These are phyloP conservation scores for Boletus vinaceobasis DNA, from an alignment of 768 basidiomycete genomes.

Conservation along the genomic window DNA sequence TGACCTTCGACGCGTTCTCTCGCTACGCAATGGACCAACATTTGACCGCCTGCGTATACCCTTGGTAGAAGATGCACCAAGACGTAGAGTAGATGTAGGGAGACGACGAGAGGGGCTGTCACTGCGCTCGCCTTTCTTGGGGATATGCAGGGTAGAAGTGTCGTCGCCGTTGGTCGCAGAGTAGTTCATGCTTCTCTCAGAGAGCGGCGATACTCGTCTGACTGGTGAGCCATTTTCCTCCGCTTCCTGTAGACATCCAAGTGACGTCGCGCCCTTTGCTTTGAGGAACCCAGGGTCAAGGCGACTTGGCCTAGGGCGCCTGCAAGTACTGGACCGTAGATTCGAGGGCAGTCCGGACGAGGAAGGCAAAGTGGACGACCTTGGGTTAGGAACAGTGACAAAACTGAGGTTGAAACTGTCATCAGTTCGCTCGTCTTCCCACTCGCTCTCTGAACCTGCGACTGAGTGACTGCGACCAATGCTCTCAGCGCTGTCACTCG, in stretches of 20 bases:
- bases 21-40: constrained; percentile 70
- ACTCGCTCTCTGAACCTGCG: constrained; percentile 77
- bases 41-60: constrained; percentile 61
- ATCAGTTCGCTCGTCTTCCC: constrained; percentile 88
- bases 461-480: constrained; percentile 39
- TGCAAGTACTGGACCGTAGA: constrained; percentile 22
- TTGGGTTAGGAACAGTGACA: constrained; percentile 27
- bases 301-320: constrained; percentile 60
- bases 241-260: constrained; percentile 68
- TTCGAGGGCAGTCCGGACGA: constrained; percentile 27
- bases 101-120: constrained; percentile 50
- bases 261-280: constrained; percentile 43
- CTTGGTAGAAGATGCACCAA: constrained; percentile 35
- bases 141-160: constrained; percentile 23
- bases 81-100: constrained; percentile 43
- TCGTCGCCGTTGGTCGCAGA: constrained; percentile 26
- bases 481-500: constrained; percentile 36
- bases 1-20: constrained; percentile 71
- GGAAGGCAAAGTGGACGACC: constrained; percentile 35
- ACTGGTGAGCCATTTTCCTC: constrained; percentile 53
- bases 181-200: constrained; percentile 67
- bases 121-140: constrained; percentile 34
- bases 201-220: constrained; percentile 40
- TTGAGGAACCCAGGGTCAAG: constrained; percentile 69
- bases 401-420: constrained; percentile 65